Evolutionary conservation across 2,329 filamentous ascomycete genomes (phyloP), one percentile per base, ranked within the genome.

Genomic region (Tolypocladium paradoxum): DNA sequence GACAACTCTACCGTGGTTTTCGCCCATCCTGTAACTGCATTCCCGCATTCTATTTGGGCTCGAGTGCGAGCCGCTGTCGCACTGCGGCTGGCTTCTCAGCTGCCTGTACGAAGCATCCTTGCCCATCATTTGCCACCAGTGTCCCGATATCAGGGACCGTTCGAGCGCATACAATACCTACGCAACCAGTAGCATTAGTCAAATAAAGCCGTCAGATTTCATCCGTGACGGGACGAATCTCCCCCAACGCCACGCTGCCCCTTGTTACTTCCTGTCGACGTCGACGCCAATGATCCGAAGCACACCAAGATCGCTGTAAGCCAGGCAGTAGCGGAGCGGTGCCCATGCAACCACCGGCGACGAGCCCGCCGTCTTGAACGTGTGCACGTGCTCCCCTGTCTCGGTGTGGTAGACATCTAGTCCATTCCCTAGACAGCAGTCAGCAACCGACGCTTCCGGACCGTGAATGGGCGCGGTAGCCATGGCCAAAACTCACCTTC

Each of bases 291-390:
- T 74, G 54, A 90, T 88, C 61, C 85, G 83, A 54, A 91, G 68
- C 50, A 78, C 78, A 1, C 84, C 84, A 36, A 81, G 69, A 62
- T 91, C 87, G 51, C 81, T 81, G 65, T 89, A 90, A 2, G 87
- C 88, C 55, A 92, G 69, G 59, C 80, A 83, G 65, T 91, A 91
- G 53, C 83, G 76, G 43, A 79, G 84, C 2, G 88, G 88, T 58
- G 88, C 86, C 87, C 87, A 91, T 3, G 84, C 79, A 8, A 90
- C 84, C 12, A 87, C 77, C 1, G 82, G 80, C 52, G 80, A 82
- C 14, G 84, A 72, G 24, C 81, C 78, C 1, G 75, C 73, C 11
- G 86, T 85, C 66, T 89, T 88, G 58, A 90, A 77, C 2, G 78
- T 87, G 64, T 88, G 79, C 16, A 90, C 78, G 58, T 82, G 77